Evolutionary conservation across 345 rosid genomes (phyloP).

Genomic region (Populus davidiana): DNA sequence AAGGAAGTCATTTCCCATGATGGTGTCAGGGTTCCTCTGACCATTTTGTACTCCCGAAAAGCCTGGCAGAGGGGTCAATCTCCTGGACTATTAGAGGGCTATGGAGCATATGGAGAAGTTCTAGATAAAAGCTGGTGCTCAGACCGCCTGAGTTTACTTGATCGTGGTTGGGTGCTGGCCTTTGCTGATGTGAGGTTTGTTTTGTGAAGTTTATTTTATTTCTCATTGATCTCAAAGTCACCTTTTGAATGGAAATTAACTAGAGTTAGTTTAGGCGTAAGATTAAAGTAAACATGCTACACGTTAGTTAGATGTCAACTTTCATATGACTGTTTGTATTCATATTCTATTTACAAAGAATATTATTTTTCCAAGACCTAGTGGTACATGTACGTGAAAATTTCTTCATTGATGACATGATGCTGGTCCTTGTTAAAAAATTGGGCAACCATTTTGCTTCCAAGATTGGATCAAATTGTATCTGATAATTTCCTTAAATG

Average conservation of each 20-base stretch:
- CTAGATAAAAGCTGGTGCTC: conserved; percentile 78
- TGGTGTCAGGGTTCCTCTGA: conserved; percentile 70
- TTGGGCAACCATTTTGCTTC: not conserved
- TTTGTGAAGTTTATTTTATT: conserved; percentile 3
- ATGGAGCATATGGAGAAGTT: conserved; percentile 91
- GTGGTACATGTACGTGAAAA: too few species aligned
- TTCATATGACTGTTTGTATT: too few species aligned
- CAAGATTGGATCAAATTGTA: not conserved
- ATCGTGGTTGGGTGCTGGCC: conserved; percentile 90
- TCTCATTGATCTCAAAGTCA: not conserved
- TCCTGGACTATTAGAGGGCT: conserved; percentile 71
- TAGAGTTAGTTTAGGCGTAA: not conserved
- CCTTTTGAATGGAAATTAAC: not conserved
- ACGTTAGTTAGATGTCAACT: too few species aligned
- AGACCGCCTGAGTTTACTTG: conserved; percentile 73
- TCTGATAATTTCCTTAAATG: not conserved
- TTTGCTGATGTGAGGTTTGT: conserved; percentile 93
- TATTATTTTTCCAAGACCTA: too few species aligned
- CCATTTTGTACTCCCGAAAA: conserved; percentile 65
- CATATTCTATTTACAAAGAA: too few species aligned
- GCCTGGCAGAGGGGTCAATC: conserved; percentile 55
- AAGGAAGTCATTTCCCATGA: conserved; percentile 68
- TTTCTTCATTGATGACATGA: too few species aligned
- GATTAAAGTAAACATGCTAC: not conserved
- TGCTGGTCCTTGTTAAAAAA: too few species aligned